Conservation (phyloP, 2,329 filamentous ascomycete species). For the Penicillium aurantiogriseum region DNA sequence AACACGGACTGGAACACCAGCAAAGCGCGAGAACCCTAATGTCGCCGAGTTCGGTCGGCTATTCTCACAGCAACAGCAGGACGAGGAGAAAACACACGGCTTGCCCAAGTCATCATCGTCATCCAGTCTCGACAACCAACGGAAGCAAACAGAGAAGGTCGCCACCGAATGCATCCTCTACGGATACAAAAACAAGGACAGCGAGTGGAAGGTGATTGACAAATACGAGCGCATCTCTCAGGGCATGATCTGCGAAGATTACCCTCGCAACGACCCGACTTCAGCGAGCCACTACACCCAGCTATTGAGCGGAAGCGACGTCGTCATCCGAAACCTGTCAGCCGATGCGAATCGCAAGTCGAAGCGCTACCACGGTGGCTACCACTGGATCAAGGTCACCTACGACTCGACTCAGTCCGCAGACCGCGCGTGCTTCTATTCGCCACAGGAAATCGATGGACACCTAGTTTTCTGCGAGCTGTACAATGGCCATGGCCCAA, state of each 20-base stretch:
- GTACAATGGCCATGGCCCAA: slow-evolving; percentile 64
- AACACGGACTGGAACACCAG: slow-evolving; percentile 59
- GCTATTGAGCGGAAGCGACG: slow-evolving; percentile 69
- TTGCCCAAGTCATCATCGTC: slow-evolving; percentile 42
- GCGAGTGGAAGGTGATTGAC: slow-evolving; percentile 78
- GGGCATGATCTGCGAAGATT: slow-evolving; percentile 87
- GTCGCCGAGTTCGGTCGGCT: slow-evolving; percentile 49
- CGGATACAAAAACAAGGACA: slow-evolving; percentile 69
- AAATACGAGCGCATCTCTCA: slow-evolving; percentile 81
- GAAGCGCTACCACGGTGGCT: slow-evolving; percentile 76
- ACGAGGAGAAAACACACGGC: slow-evolving; percentile 40
- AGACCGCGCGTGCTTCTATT: slow-evolving; percentile 66
- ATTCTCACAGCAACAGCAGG: slow-evolving; percentile 46
- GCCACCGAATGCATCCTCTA: slow-evolving; percentile 81
- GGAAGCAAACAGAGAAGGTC: slow-evolving; percentile 48
- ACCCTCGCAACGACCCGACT: slow-evolving; percentile 77
- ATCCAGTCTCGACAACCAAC: slow-evolving; percentile 41
- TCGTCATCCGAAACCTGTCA: slow-evolving; percentile 67
- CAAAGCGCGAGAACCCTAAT: slow-evolving; percentile 56
- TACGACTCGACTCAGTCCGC: slow-evolving; percentile 73
- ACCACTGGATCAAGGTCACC: slow-evolving; percentile 89
- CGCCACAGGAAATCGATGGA: slow-evolving; percentile 69
- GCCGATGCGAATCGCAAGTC: slow-evolving; percentile 73
- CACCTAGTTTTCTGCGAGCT: slow-evolving; percentile 69
- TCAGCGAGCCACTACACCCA: slow-evolving; percentile 68